Base-by-base conservation (phyloP, 116 monocot species). In the Phalaenopsis hybrid region DNA sequence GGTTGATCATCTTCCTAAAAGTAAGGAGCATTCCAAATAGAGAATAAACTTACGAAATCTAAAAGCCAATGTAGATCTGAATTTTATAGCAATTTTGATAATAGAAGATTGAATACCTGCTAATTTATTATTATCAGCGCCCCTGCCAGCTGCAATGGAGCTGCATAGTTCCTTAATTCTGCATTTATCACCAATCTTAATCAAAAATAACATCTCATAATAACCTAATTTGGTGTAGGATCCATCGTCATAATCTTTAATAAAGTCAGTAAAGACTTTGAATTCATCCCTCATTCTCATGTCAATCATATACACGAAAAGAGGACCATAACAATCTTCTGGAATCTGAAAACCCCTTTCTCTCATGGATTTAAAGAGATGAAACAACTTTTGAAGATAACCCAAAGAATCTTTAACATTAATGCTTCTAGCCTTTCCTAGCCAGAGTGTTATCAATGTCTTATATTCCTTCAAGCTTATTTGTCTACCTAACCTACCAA, bases 191-290 rank as follows among this genome's bases (percentile, higher is more conserved):
- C 91, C 89, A 82, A 87, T 83, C 55, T 82, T 90, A 77, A 94
- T 94, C 78, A 79, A 94, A 75, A 93, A 83, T 80, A 94, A 57
- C 93, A 93, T 97, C 82, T 90, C 88, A 87, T 93, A 92, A 79
- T 91, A 97, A 59, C 82, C 89, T 45, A 94, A 84, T 89, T 94
- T 92, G 2, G 59, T 81, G 57, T 3, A 82, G 43, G 88, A 85
- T 55, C 51, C 63, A 57, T 81, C 86, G 79, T 85, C 88, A 52
- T 83, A 87, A 49, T 92, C 88, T 79, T 84, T 94, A 48, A 93
- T 86, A 44, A 92, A 77, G 44, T 84, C 76, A 92, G 84, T 78
- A 52, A 97, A 88, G 69, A 80, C 25, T 16, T 88, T 77, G 79
- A 94, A 97, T 63, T 97, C 94, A 34, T 91, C 72, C 18, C 45